Base-by-base conservation (phyloP, 805 yeast species). In the Ogataea zsoltii region DNA sequence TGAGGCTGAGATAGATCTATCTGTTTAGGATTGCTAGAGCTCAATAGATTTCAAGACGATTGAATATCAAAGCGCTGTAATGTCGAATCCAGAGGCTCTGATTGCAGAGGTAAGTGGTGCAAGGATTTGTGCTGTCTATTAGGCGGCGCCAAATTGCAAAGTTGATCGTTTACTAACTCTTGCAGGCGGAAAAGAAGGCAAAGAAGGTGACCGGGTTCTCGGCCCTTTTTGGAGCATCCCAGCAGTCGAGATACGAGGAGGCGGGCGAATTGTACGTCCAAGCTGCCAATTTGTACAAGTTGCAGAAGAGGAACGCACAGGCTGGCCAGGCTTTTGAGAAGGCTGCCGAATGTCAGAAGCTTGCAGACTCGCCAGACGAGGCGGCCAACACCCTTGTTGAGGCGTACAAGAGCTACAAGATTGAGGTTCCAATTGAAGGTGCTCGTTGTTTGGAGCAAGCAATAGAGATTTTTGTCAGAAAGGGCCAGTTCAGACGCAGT, bases 401-500 rank as follows among this genome's bases (percentile, higher is more conserved):
- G 60, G 96, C 97, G 0, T 94, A 80, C 71, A 94, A 94, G 61
- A 80, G 91, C 29, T 94, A 78, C 68, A 83, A 85, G 58, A 74
- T 80, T 34, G 85, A 82, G 44, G 82, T 85, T 29, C 94, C 90
- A 3, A 72, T 70, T 10, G 86, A 80, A 42, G 95, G 95, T 7
- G 96, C 90, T 3, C 76, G 83, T 42, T 81, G 88, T 4, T 72
- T 94, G 51, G 76, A 78, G 46, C 77, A 77, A 56, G 96, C 98
- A 0, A 83, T 92, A 49, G 83, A 80, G 51, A 76, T 88, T 61
- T 92, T 91, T 66, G 89, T 96, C 1, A 76, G 81, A 51, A 82
- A 88, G 56, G 99, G 99, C 11, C 97, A 92, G 65, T 94, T 94
- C 69, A 82, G 99, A 64, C 77, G 98, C 65, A 97, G 96, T 18